Percentiles rank a stretch among this genome's conserved stretches.
Conservation (phyloP, 164 flowering plant genomes). For the Vitis rotundifolia region DNA sequence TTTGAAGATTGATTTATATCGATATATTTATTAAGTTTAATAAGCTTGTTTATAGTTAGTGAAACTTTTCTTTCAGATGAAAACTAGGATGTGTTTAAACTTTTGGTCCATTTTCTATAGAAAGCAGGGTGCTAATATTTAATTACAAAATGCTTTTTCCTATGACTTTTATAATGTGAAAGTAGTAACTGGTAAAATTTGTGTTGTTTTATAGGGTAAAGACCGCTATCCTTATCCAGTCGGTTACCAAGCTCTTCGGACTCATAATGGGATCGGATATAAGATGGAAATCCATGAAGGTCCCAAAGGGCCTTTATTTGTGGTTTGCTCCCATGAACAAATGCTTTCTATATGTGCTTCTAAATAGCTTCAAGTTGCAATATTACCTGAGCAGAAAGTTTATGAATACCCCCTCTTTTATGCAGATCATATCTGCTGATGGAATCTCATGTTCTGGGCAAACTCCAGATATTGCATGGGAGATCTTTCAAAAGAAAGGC, state of each 20-base stretch:
- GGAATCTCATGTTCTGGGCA: conserved; percentile 68
- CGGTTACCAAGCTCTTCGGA: conserved; percentile 80
- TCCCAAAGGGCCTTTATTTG: conserved; percentile 76
- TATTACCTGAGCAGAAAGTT: not conserved
- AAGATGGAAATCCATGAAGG: conserved; percentile 83
- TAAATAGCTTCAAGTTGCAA: not conserved
- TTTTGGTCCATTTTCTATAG: not conserved
- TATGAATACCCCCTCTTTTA: not conserved
- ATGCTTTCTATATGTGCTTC: conserved; percentile 1
- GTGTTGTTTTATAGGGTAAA: conserved; percentile 64
- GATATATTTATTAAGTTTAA: no score
- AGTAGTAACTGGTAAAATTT: conserved; percentile 1
- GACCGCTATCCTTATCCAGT: conserved; percentile 94
- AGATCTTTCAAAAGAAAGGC: conserved; percentile 65
- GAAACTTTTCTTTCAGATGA: not conserved
- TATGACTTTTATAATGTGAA: not conserved
- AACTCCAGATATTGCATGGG: conserved; percentile 93
- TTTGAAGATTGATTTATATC: no score
- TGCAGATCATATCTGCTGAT: conserved; percentile 65
- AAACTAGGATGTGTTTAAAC: not conserved
- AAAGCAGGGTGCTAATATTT: not conserved
- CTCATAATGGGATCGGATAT: conserved; percentile 53
- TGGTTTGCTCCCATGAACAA: conserved; percentile 41
- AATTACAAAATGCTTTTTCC: not conserved
- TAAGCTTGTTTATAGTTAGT: not conserved